Evolutionary conservation across 495 filamentous ascomycete species (phyloP), one percentile per base, ranked within the genome.

Genomic region (Penicillium bialowiezense): DNA sequence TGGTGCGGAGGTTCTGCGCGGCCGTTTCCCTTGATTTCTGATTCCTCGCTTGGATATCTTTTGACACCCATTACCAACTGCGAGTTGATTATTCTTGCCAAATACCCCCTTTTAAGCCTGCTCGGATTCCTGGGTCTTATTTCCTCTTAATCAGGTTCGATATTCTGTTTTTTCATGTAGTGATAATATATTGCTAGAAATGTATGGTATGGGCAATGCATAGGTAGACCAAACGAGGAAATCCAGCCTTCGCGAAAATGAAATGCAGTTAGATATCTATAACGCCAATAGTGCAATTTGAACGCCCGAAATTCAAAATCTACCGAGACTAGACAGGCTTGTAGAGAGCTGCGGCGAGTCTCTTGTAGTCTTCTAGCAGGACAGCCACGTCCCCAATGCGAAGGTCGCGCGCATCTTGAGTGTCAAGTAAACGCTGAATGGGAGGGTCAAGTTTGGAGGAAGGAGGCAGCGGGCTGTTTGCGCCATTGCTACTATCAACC

Each of bases 331-430:
- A 50, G 52, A 75, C 35, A 60, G 76, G 40, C 76, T 62, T 67
- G 9, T 51, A 51, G 6, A 76, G 41, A 8, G 52, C 54, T 31
- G 64, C 54, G 3, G 88, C 89, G 10, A 99, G 70, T 40, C 91
- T 73, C 52, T 91, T 85, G 64, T 97, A 99, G 67, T 97, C 93
- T 56, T 81, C 81, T 43, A 99, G 68, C 51, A 99, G 61, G 48
- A 88, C 83, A 32, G 88, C 70, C 33, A 97, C 84, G 58, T 99
- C 93, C 15, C 84, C 84, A 38, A 97, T 66, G 44, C 76, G 85
- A 36, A 99, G 68, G 45, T 97, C 91, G 6, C 79, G 79, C 7
- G 84, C 86, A 65, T 88, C 84, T 59, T 87, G 77, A 29, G 86
- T 67, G 41, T 92, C 88, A 64, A 97, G 76, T 68, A 97, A 97